These are phyloP conservation scores for Mycena vulgaris DNA, from an alignment of 768 basidiomycete species.

Conservation along the genomic window DNA sequence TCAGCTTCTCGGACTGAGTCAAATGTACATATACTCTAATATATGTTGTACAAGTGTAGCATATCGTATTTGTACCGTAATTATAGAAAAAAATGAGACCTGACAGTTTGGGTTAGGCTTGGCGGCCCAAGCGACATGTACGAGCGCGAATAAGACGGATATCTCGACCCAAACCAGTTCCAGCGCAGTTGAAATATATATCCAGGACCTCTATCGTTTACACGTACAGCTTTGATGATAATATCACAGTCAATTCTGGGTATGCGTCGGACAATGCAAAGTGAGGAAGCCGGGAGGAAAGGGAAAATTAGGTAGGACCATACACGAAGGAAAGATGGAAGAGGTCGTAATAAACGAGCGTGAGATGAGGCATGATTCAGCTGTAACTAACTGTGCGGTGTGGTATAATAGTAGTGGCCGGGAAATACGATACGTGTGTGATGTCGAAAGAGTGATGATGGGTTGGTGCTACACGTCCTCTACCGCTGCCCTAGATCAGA, in stretches of 20 bases:
- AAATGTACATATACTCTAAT: neutral
- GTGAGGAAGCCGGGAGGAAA: conserved; percentile 17
- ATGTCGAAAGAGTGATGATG: conserved; percentile 39
- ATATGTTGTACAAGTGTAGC: neutral
- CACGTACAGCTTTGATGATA: conserved; percentile 38
- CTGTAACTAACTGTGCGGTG: conserved; percentile 31
- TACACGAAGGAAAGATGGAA: neutral
- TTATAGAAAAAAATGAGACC: neutral
- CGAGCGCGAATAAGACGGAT: too few species aligned
- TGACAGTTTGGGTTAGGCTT: too few species aligned
- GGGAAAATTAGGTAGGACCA: conserved; percentile 24
- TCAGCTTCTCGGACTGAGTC: neutral
- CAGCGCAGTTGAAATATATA: conserved; percentile 27
- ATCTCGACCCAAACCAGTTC: neutral
- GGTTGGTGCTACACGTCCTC: conserved; percentile 33
- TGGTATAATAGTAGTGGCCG: conserved; percentile 33
- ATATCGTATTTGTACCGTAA: neutral
- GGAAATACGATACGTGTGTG: conserved; percentile 37
- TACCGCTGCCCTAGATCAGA: conserved; percentile 28
- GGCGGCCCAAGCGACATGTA: neutral
- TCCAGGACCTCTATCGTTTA: conserved; percentile 39
- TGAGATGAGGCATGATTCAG: conserved; percentile 35
- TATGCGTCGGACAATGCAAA: conserved; percentile 39
- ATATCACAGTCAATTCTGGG: conserved; percentile 42
- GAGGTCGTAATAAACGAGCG: conserved; percentile 33